A percentile compares a stretch with the other conserved stretches of the same genome.
Conservation (phyloP, 768 basidiomycete genomes). For the Suillus tomentosus region DNA sequence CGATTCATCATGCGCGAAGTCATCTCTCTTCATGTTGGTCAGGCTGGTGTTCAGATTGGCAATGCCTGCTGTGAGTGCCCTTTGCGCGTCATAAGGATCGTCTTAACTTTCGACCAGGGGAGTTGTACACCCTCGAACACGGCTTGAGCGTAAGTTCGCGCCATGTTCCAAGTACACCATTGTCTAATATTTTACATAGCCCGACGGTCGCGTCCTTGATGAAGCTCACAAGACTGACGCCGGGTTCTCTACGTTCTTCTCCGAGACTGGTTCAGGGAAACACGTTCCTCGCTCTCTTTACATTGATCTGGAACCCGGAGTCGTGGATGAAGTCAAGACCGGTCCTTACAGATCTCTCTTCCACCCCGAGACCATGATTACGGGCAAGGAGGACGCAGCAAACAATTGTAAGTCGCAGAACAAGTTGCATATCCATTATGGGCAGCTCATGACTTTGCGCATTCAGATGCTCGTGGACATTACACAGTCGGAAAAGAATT, state of each 20-base stretch:
- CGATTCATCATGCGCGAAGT: slow-evolving; percentile 77
- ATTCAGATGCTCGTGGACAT: slow-evolving; percentile 93
- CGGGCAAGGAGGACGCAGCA: slow-evolving; percentile 98
- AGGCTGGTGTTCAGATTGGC: slow-evolving; percentile 93
- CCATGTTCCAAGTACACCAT: background rate
- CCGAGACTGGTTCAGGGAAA: slow-evolving; percentile 91
- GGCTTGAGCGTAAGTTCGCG: slow-evolving; percentile 78
- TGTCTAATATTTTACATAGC: slow-evolving; percentile 45
- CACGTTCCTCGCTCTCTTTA: slow-evolving; percentile 97
- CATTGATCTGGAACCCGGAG: slow-evolving; percentile 93
- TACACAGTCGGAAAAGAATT: slow-evolving; percentile 99
- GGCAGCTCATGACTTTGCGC: slow-evolving; percentile 16
- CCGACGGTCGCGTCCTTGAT: slow-evolving; percentile 85
- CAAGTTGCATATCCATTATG: background rate
- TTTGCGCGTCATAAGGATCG: slow-evolving; percentile 14
- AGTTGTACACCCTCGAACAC: slow-evolving; percentile 97
- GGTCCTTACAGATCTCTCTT: slow-evolving; percentile 93
- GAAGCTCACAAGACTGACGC: slow-evolving; percentile 64
- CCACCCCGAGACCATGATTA: slow-evolving; percentile 96
- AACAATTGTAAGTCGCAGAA: slow-evolving; percentile 84
- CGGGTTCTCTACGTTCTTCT: slow-evolving; percentile 98
- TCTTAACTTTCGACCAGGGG: slow-evolving; percentile 58
- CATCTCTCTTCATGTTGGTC: slow-evolving; percentile 95
- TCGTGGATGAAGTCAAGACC: slow-evolving; percentile 91
- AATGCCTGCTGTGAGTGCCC: slow-evolving; percentile 89